Evolutionary conservation across 352 stramenopile species (phyloP), one percentile per base, ranked within the genome.

Genomic region (Globisporangium apiculatum): DNA sequence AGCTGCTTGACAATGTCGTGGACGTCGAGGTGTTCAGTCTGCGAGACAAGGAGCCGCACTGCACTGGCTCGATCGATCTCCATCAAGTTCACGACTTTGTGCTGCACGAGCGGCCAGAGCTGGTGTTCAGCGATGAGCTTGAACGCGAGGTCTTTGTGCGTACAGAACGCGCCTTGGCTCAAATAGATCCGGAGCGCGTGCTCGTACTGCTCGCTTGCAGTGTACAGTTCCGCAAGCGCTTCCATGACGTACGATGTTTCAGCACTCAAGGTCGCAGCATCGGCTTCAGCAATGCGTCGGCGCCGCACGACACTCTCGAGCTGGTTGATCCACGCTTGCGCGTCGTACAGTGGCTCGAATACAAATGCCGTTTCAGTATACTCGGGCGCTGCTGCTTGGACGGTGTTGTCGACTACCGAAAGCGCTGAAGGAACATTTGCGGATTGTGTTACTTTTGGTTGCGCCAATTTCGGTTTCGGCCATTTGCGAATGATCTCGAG

Each of bases 191-290:
- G 84, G 40, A 94, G 60, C 8, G 84, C 84, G 55, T 94, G 71
- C 14, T 94, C 84, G 50, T 86, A 91, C 50, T 94, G 84, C 59
- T 89, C 81, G 0, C 79, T 91, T 7, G 81, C 75, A 10, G 84
- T 88, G 60, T 94, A 94, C 36, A 94, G 58, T 48, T 94, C 84
- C 0, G 84, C 84, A 0, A 94, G 68, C 14, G 84, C 72, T 64
- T 94, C 84, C 77, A 91, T 86, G 31, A 94, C 55, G 58, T 87
- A 91, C 52, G 81, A 87, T 1, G 84, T 91, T 59, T 94, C 84
- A 8, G 91, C 72, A 57, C 81, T 91, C 38, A 87, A 76, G 8
- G 69, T 73, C 15, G 76, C 71, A 1, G 65, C 62, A 10, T 84
- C 73, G 0, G 73, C 63, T 58, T 94, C 80, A 7, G 79, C 79